Conservation (phyloP, 768 basidiomycete genomes). For the Pleurotus citrinopileatus region DNA sequence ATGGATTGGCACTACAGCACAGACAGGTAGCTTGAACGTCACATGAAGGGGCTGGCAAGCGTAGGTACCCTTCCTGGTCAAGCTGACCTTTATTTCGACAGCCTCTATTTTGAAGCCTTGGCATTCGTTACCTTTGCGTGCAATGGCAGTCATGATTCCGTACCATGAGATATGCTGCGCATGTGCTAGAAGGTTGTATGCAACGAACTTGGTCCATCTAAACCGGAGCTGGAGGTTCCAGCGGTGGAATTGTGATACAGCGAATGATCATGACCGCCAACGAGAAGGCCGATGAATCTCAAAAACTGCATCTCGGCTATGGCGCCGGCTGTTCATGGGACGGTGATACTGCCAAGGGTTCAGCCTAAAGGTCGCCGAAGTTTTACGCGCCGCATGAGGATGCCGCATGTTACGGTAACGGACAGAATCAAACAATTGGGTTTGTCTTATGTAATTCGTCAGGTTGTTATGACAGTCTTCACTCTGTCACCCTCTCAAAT, state of each 20-base stretch:
- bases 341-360: background rate
- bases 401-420: constrained; percentile 7
- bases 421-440: background rate
- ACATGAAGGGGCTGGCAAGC: background rate
- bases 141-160: background rate
- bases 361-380: background rate
- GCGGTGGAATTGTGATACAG: background rate
- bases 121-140: too few relatives aligned
- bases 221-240: too few relatives aligned
- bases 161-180: background rate
- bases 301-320: background rate
- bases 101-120: background rate
- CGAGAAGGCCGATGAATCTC: background rate
- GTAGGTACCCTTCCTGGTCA: background rate
- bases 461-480: constrained; percentile 7
- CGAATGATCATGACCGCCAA: too few relatives aligned
- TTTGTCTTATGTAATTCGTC: constrained; percentile 5
- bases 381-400: background rate
- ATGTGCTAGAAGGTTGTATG: too few relatives aligned
- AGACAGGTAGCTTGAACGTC: background rate
- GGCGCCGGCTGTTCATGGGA: background rate
- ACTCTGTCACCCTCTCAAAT: background rate
- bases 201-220: background rate
- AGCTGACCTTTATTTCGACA: background rate
- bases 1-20: too few relatives aligned